Percentiles rank a stretch among this genome's conserved stretches.
These are phyloP conservation scores for Termitomyces sp. DNA, from an alignment of 768 basidiomycete species.

Conservation along the genomic window DNA sequence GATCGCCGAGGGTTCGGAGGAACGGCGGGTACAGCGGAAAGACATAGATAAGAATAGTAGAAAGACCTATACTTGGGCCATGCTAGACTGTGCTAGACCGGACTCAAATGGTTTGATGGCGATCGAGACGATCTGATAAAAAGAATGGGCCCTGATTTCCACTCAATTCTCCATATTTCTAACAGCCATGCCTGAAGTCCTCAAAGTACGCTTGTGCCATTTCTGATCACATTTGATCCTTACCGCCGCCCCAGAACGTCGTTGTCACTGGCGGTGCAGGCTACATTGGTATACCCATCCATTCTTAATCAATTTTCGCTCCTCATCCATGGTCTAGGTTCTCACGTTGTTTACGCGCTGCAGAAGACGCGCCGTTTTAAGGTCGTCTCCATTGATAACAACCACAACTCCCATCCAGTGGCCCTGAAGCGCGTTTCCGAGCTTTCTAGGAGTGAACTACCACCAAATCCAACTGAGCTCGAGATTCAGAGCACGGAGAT, in stretches of 20 bases:
- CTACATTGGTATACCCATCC: slow-evolving; percentile 64
- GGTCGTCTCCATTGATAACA: slow-evolving; percentile 93
- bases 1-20: neutral
- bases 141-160: neutral
- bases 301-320: neutral
- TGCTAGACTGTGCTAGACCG: neutral
- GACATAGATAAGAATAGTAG: neutral
- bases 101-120: neutral
- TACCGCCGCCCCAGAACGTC: slow-evolving; percentile 29
- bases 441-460: slow-evolving; percentile 72
- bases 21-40: neutral
- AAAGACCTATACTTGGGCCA: neutral
- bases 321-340: slow-evolving; percentile 47
- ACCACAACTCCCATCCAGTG: slow-evolving; percentile 82
- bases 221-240: slow-evolving; percentile 13
- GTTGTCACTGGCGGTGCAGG: slow-evolving; percentile 70
- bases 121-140: slow-evolving; percentile 13
- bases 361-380: slow-evolving; percentile 86
- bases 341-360: slow-evolving; percentile 85
- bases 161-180: slow-evolving; percentile 1
- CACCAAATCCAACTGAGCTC: slow-evolving; percentile 52
- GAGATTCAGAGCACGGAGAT: slow-evolving; percentile 73
- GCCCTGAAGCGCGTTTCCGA: slow-evolving; percentile 73
- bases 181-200: slow-evolving; percentile 18
- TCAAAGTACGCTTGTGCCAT: slow-evolving; percentile 39